A percentile compares a stretch with the other conserved stretches of the same genome.
Conservation (phyloP, 2,329 filamentous ascomycete genomes). For the Pseudonectria foliicola region DNA sequence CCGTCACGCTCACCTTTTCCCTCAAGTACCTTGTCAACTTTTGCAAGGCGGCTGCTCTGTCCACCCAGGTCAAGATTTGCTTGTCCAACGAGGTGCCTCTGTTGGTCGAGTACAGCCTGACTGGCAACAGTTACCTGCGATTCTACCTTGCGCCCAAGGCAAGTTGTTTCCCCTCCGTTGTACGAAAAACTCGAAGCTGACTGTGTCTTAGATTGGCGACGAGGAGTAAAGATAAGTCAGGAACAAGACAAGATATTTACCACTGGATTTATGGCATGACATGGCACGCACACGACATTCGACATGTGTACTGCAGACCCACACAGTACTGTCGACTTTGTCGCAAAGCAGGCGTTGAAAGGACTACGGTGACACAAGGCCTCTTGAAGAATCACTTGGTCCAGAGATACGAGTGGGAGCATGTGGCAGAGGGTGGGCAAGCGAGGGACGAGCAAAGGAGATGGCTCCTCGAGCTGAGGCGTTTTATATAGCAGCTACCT, state of each 20-base stretch:
- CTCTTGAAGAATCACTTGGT: too few relatives aligned
- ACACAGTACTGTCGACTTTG: too few relatives aligned
- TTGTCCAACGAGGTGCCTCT: slow-evolving; percentile 94
- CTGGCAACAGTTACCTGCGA: slow-evolving; percentile 78
- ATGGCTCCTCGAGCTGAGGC: too few relatives aligned
- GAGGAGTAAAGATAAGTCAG: slow-evolving; percentile 25
- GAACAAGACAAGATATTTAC: slow-evolving; percentile 9
- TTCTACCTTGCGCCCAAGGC: slow-evolving; percentile 99
- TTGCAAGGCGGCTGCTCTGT: slow-evolving; percentile 91
- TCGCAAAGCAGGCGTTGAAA: too few relatives aligned
- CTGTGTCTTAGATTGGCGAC: slow-evolving; percentile 29
- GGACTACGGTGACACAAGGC: too few relatives aligned
- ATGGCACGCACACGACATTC: too few relatives aligned
- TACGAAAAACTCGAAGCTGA: slow-evolving; percentile 4
- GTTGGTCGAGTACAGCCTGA: slow-evolving; percentile 82
- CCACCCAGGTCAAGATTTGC: slow-evolving; percentile 78
- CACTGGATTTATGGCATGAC: slow-evolving; percentile 8
- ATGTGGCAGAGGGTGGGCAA: too few relatives aligned
- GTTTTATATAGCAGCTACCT: too few relatives aligned
- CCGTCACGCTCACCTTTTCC: slow-evolving; percentile 91
- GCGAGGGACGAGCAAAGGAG: too few relatives aligned
- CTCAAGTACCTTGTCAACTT: slow-evolving; percentile 99
- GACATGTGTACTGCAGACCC: too few relatives aligned
- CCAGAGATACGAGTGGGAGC: too few relatives aligned
- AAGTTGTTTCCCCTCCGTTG: slow-evolving; percentile 22